Conservation (phyloP, 208 protist species). For the Leishmania mexicana region DNA sequence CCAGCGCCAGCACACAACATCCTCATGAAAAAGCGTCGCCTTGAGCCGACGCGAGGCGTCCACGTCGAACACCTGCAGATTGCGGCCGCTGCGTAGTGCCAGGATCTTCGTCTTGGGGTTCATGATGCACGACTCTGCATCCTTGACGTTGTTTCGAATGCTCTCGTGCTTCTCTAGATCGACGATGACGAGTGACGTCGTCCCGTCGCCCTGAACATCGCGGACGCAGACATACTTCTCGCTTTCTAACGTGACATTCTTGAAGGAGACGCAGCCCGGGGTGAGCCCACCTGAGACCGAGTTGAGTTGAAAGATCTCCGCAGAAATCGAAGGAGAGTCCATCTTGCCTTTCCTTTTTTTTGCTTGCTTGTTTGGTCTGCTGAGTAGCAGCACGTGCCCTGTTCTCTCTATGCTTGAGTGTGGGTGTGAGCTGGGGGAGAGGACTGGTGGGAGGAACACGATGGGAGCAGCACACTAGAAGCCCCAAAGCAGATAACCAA, state of each 20-base stretch:
- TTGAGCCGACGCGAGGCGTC: constrained; percentile 97
- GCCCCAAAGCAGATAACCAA: neutral
- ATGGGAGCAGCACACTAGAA: neutral
- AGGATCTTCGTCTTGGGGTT: constrained; percentile 97
- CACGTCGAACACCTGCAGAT: constrained; percentile 99
- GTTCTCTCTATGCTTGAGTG: neutral
- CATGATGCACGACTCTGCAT: constrained; percentile 99
- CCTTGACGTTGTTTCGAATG: constrained; percentile 96
- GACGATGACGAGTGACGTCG: constrained; percentile 89
- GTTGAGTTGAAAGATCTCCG: constrained; percentile 89
- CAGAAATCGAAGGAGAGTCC: constrained; percentile 51
- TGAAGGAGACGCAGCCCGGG: constrained; percentile 94
- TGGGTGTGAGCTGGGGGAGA: neutral
- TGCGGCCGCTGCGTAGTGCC: constrained; percentile 95
- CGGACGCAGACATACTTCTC: constrained; percentile 98
- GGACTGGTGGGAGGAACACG: neutral
- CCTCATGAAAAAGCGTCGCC: constrained; percentile 92
- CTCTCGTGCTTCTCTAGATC: constrained; percentile 97
- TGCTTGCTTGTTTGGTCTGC: neutral
- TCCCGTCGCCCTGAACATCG: constrained; percentile 89
- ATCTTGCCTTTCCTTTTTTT: constrained; percentile 24
- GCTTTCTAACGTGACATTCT: constrained; percentile 97
- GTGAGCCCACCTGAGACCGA: constrained; percentile 91
- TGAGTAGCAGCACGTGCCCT: neutral
- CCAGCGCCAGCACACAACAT: constrained; percentile 98